Percentiles rank a stretch among this genome's conserved stretches.
Conservation (phyloP, 2,329 filamentous ascomycete species). For the Lachnellula arida region DNA sequence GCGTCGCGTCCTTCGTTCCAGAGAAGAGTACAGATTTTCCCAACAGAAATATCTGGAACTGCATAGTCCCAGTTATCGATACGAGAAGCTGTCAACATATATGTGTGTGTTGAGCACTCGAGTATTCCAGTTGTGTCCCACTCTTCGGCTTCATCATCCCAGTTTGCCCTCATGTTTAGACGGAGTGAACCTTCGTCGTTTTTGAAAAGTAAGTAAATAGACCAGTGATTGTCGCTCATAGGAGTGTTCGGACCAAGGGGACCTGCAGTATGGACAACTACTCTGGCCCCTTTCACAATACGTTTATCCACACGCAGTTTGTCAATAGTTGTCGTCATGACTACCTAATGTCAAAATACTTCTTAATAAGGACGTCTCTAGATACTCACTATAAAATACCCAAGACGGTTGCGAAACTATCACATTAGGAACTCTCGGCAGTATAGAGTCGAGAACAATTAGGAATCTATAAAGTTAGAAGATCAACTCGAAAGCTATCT, state of each 20-base stretch:
- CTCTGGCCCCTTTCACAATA: conserved; percentile 6
- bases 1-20: conserved; percentile 7
- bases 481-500: too few relatives aligned
- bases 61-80: conserved; percentile 8
- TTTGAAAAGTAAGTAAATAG: conserved; percentile 9
- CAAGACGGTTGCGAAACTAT: too few relatives aligned
- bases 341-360: not conserved
- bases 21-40: conserved; percentile 7
- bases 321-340: conserved; percentile 1
- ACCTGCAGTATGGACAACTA: conserved; percentile 9
- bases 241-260: conserved; percentile 4
- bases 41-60: conserved; percentile 4
- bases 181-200: not conserved
- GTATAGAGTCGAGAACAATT: too few relatives aligned
- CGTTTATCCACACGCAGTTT: not conserved
- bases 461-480: too few relatives aligned
- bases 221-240: conserved; percentile 12
- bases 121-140: conserved; percentile 2
- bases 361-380: too few relatives aligned
- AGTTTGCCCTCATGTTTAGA: conserved; percentile 5
- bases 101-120: not conserved
- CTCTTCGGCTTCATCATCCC: not conserved
- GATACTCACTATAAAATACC: too few relatives aligned
- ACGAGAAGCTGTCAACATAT: conserved; percentile 4
- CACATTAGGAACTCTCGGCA: too few relatives aligned